These are phyloP conservation scores for Pseudopyrenochaeta lycopersici DNA, from an alignment of 2,329 filamentous ascomycete species.

Conservation along the genomic window DNA sequence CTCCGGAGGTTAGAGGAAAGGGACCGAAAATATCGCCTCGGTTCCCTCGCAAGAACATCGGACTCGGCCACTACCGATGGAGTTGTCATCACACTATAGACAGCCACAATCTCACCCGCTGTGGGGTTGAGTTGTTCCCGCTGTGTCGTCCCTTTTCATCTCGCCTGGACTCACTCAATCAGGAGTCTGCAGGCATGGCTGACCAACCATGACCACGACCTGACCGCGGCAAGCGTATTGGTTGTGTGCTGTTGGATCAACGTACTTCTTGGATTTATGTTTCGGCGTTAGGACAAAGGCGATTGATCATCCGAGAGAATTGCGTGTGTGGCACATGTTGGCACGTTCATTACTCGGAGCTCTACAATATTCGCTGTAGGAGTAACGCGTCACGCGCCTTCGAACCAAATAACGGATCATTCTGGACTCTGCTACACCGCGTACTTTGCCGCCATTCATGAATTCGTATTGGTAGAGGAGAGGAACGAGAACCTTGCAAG, in stretches of 20 bases:
- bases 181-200: conserved; percentile 6
- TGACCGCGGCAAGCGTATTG: neutral
- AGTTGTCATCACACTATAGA: neutral
- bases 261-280: neutral
- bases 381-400: too few species aligned
- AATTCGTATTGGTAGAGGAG: too few species aligned
- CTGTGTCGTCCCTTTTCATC: neutral
- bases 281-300: neutral
- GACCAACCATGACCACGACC: conserved; percentile 4
- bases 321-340: neutral
- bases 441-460: too few species aligned
- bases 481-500: neutral
- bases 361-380: neutral
- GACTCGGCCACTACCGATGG: conserved; percentile 2
- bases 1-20: neutral
- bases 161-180: conserved; percentile 13
- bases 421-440: too few species aligned
- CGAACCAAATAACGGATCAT: too few species aligned
- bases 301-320: neutral
- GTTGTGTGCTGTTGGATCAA: neutral
- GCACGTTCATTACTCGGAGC: neutral
- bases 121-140: conserved; percentile 14
- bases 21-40: neutral
- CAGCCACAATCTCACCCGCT: conserved; percentile 11
- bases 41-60: conserved; percentile 8